A percentile compares a stretch with the other conserved stretches of the same genome.
phyloP scores from a whole-genome alignment of 1,139 yeast genomes.

The Candida labiduridarum region DNA sequence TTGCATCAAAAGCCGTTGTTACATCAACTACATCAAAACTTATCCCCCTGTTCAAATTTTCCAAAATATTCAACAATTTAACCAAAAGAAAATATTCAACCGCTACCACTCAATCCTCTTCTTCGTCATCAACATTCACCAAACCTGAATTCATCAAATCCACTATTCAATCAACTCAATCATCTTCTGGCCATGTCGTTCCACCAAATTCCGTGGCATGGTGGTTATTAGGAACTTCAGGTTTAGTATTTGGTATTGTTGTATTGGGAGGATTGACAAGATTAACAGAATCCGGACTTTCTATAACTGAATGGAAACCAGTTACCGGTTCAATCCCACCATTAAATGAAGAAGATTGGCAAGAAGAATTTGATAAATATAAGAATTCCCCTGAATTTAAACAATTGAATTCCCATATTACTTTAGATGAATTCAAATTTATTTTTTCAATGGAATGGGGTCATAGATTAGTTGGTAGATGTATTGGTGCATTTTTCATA shows the following conservation, averaged over 20 bases:
- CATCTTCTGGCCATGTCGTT: slow-evolving; percentile 19
- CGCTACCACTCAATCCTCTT: slow-evolving; percentile 5
- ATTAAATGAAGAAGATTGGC: slow-evolving; percentile 77
- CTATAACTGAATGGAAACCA: slow-evolving; percentile 98
- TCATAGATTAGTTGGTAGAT: slow-evolving; percentile 89
- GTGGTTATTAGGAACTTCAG: slow-evolving; percentile 90
- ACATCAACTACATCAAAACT: slow-evolving; percentile 4
- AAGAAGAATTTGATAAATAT: slow-evolving; percentile 78
- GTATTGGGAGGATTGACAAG: slow-evolving; percentile 96
- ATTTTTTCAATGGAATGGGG: slow-evolving; percentile 98
- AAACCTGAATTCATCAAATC: slow-evolving; percentile 8
- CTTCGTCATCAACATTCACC: not conserved
- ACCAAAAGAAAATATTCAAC: slow-evolving; percentile 12
- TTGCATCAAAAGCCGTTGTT: slow-evolving; percentile 1
- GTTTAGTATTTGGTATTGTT: slow-evolving; percentile 91
- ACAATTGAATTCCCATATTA: slow-evolving; percentile 85
- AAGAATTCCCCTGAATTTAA: slow-evolving; percentile 88
- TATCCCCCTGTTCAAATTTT: slow-evolving; percentile 4
- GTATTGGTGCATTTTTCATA: slow-evolving; percentile 81
- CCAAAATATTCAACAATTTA: slow-evolving; percentile 6
- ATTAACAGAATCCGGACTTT: slow-evolving; percentile 91
- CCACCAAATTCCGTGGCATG: slow-evolving; percentile 69
- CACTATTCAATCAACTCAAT: slow-evolving; percentile 13
- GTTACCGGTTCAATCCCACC: slow-evolving; percentile 96
- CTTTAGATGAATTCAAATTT: slow-evolving; percentile 90